Evolutionary conservation across 805 yeast species (phyloP).

Genomic region (Candida silvatica): DNA sequence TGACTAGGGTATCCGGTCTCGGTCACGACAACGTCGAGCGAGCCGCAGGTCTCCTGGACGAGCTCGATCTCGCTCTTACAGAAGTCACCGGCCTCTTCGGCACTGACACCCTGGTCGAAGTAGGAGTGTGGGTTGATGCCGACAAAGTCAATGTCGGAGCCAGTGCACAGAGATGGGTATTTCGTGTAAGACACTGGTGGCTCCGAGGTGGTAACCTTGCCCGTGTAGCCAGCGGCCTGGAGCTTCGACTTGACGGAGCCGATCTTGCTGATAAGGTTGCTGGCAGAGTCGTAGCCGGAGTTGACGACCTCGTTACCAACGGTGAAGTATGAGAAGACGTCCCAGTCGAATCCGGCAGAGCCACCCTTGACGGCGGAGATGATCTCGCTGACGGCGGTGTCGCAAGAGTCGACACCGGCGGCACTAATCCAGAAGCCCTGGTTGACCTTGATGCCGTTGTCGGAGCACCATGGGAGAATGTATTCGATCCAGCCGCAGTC

Average conservation of each 20-base stretch:
- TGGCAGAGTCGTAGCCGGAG: conserved; percentile 49
- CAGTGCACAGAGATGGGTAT: conserved; percentile 61
- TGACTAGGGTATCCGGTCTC: conserved; percentile 87
- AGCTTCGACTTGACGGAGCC: conserved; percentile 51
- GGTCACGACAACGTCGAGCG: conserved; percentile 48
- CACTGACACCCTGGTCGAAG: conserved; percentile 56
- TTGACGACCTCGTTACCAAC: conserved; percentile 85
- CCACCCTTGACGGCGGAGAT: conserved; percentile 31
- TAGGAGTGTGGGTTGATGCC: conserved; percentile 86
- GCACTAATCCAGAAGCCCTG: conserved; percentile 81
- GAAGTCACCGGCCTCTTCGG: conserved; percentile 64
- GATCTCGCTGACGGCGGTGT: conserved; percentile 44
- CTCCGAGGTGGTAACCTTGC: conserved; percentile 76
- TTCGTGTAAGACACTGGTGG: conserved; percentile 70
- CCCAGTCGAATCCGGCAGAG: conserved; percentile 52
- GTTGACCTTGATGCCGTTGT: conserved; percentile 61
- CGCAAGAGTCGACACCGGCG: conserved; percentile 64
- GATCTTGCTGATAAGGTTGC: conserved; percentile 59
- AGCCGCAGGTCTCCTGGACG: conserved; percentile 46
- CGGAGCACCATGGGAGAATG: conserved; percentile 50
- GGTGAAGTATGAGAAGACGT: conserved; percentile 64
- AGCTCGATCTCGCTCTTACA: conserved; percentile 52
- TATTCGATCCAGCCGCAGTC: conserved; percentile 69
- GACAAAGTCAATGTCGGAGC: conserved; percentile 67
- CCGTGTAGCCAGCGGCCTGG: conserved; percentile 63